phyloP scores from a whole-genome alignment of 305 asterid genomes.

The Rubia balearica region DNA sequence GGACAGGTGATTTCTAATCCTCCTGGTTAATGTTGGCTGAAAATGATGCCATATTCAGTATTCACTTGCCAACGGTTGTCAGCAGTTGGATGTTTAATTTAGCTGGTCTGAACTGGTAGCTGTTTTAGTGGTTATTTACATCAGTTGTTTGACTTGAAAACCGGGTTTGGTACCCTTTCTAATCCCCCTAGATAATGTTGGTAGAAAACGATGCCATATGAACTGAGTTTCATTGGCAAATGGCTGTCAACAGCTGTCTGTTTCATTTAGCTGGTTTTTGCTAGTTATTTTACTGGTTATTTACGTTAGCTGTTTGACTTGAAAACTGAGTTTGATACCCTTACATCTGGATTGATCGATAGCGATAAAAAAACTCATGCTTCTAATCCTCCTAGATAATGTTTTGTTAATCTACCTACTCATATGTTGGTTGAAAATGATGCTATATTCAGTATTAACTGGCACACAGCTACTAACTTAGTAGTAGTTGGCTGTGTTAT shows the following conservation, averaged over 20 bases:
- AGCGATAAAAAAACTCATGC: too few relatives aligned
- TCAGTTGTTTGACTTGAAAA: not conserved
- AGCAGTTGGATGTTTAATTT: too few relatives aligned
- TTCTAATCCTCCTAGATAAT: not conserved
- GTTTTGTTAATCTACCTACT: not conserved
- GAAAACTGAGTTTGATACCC: too few relatives aligned
- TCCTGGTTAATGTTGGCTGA: not conserved
- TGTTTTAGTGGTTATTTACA: too few relatives aligned
- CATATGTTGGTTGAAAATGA: not conserved
- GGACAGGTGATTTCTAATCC: constrained; percentile 53
- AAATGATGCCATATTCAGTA: too few relatives aligned
- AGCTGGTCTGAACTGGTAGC: too few relatives aligned
- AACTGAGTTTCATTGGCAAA: not conserved
- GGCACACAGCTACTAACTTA: not conserved
- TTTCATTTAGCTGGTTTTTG: too few relatives aligned
- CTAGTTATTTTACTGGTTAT: too few relatives aligned
- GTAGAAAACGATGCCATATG: not conserved
- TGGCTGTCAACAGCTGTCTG: not conserved
- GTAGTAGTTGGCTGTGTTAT: not conserved
- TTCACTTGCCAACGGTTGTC: too few relatives aligned
- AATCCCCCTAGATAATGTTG: not conserved
- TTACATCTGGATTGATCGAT: too few relatives aligned
- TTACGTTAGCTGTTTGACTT: not conserved
- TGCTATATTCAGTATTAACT: not conserved
- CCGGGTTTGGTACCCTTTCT: too few relatives aligned